Evolutionary conservation across 1,284 basidiomycete genomes (phyloP).

Genomic region (Sporisorium scitamineum): DNA sequence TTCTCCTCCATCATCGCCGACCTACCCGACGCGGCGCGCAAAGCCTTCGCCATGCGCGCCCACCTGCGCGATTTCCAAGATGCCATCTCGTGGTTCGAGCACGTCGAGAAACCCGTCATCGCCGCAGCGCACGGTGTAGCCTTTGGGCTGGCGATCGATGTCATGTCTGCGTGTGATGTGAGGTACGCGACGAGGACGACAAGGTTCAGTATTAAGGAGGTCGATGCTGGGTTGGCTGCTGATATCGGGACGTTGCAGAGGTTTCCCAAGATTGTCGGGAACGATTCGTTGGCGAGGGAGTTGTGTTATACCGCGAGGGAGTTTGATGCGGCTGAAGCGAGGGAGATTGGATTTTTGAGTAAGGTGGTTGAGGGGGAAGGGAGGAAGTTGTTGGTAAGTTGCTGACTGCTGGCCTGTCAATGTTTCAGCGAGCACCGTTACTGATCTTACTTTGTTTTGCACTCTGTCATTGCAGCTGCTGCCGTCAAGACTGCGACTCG

Average conservation of each 20-base stretch:
- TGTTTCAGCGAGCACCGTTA: background rate
- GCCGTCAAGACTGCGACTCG: slow-evolving; percentile 78
- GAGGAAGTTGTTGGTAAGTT: slow-evolving; percentile 71
- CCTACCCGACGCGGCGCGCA: slow-evolving; percentile 61
- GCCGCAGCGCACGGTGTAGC: slow-evolving; percentile 82
- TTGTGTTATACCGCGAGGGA: slow-evolving; percentile 81
- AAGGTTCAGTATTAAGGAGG: slow-evolving; percentile 85
- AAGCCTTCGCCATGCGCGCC: slow-evolving; percentile 54
- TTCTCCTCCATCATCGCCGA: slow-evolving; percentile 30
- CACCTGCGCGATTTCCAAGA: slow-evolving; percentile 67
- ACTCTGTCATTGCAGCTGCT: slow-evolving; percentile 69
- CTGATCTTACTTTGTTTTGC: background rate
- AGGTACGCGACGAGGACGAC: slow-evolving; percentile 78
- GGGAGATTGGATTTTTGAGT: slow-evolving; percentile 81
- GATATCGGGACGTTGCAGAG: slow-evolving; percentile 90
- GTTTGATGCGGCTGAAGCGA: slow-evolving; percentile 80
- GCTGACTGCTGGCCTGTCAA: background rate
- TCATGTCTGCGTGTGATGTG: slow-evolving; percentile 84
- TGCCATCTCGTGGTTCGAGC: slow-evolving; percentile 71
- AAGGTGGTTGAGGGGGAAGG: slow-evolving; percentile 78
- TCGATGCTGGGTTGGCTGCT: slow-evolving; percentile 88
- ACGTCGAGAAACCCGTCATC: slow-evolving; percentile 85
- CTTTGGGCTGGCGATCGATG: slow-evolving; percentile 80
- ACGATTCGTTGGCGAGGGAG: slow-evolving; percentile 82
- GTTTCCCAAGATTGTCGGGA: slow-evolving; percentile 83